Evolutionary conservation across 805 yeast species (phyloP).

Genomic region (Saccharomycopsis babjevae): DNA sequence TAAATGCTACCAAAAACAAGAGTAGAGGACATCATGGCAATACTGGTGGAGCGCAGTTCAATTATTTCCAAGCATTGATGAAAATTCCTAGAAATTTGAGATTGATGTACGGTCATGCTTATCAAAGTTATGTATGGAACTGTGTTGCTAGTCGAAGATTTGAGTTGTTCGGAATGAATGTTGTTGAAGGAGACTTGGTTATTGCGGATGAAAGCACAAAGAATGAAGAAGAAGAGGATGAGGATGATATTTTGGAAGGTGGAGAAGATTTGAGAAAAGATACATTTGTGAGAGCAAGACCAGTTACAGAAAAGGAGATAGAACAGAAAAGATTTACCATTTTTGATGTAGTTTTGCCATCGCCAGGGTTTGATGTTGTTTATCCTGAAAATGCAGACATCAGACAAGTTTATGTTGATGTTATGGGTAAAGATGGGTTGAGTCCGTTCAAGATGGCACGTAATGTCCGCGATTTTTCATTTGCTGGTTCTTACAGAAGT

Average conservation of each 20-base stretch:
- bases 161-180: conserved; percentile 53
- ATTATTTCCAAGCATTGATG: conserved; percentile 68
- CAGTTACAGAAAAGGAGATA: conserved; percentile 67
- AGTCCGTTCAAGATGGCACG: conserved; percentile 82
- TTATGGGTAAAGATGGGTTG: conserved; percentile 73
- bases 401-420: conserved; percentile 49
- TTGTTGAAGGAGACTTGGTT: conserved; percentile 78
- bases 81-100: conserved; percentile 86
- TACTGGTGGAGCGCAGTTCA: conserved; percentile 23
- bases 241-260: conserved; percentile 40
- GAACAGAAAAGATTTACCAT: conserved; percentile 49
- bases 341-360: conserved; percentile 84
- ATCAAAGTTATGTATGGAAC: conserved; percentile 95
- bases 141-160: conserved; percentile 69
- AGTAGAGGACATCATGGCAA: conserved; percentile 29
- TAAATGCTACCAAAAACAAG: conserved; percentile 33
- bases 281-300: conserved; percentile 54
- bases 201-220: conserved; percentile 27
- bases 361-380: conserved; percentile 88
- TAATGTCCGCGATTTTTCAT: conserved; percentile 76
- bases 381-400: conserved; percentile 67
- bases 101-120: conserved; percentile 95
- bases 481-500: conserved; percentile 82
- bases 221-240: conserved; percentile 24
- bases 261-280: conserved; percentile 62